A percentile compares a stretch with the other conserved stretches of the same genome.
Conservation (phyloP, 192 early-diverging fungal genomes). For the Linnemannia zychae region DNA sequence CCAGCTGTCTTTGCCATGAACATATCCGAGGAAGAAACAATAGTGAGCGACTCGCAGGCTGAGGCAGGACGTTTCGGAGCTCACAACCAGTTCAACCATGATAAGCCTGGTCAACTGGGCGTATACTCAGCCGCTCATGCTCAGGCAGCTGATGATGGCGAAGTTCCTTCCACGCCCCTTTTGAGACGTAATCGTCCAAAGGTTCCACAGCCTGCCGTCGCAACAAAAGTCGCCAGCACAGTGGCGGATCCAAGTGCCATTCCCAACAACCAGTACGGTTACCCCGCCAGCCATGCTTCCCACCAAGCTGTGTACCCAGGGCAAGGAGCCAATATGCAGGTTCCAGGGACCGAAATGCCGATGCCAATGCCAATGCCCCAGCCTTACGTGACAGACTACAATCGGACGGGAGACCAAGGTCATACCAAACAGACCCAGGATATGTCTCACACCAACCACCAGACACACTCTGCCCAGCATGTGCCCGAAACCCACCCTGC, state of each 20-base stretch:
- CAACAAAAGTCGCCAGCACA: background rate
- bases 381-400: conserved; percentile 24
- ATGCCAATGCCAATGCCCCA: conserved; percentile 41
- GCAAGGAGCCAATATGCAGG: background rate
- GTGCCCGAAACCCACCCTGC: conserved; percentile 16
- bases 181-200: conserved; percentile 19
- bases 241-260: background rate
- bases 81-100: background rate
- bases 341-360: background rate
- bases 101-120: background rate
- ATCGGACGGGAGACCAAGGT: background rate
- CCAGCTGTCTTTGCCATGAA: conserved; percentile 17
- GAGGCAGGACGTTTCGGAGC: background rate
- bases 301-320: conserved; percentile 10
- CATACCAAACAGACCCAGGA: conserved; percentile 18
- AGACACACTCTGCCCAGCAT: background rate
- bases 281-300: background rate
- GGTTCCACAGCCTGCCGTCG: background rate
- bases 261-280: background rate
- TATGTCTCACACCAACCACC: conserved; percentile 1
- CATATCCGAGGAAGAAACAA: conserved; percentile 43
- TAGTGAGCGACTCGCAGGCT: conserved; percentile 19
- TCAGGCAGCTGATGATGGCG: conserved; percentile 11
- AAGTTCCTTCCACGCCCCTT: conserved; percentile 33
- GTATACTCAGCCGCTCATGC: background rate